Evolutionary conservation across 2,329 filamentous ascomycete species (phyloP), one percentile per base, ranked within the genome.

Genomic region (Calonectria hongkongensis): DNA sequence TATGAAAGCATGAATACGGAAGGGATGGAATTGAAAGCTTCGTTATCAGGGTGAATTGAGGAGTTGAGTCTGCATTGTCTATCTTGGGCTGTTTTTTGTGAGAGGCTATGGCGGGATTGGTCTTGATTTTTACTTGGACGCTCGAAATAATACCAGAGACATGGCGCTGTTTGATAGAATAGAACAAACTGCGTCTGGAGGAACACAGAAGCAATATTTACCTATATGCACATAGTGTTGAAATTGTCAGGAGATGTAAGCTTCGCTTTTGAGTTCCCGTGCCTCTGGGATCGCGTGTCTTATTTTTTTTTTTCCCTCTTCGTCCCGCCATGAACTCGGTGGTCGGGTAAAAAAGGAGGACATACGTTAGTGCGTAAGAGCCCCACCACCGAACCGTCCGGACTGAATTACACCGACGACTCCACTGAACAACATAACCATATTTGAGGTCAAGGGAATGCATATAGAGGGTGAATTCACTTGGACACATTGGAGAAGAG

Each of bases 331-430:
- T 72, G 66, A 64, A 69, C 71, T 79, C 73, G 78, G 78, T 76
- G 70, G 66, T 79, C 76, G 78, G 78, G 76, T 73, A 73, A 78
- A 78, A 73, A 79, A 79, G 74, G 70, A 74, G 74, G 73, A 77
- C 69, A 67, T 50, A 65, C 48, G 65, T 72, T 72, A 70, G 70
- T 78, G 75, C 71, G 73, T 64, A 60, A 60, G 63, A 63, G 74
- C 45, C 69, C 75, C 75, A 72, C 74, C 65, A 60, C 72, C 66
- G 60, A 43, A 70, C 70, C 64, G 64, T 68, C 74, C 74, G 75
- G 75, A 74, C 63, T 63, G 30, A 54, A 77, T 76, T 76, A 73
- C 72, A 74, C 75, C 75, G 75, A 77, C 74, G 73, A 64, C 69
- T 71, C 69, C 71, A 74, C 71, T 51, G 43, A 48, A 62, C 43